Conservation (phyloP, 768 basidiomycete genomes). For the Phaffia australis region DNA sequence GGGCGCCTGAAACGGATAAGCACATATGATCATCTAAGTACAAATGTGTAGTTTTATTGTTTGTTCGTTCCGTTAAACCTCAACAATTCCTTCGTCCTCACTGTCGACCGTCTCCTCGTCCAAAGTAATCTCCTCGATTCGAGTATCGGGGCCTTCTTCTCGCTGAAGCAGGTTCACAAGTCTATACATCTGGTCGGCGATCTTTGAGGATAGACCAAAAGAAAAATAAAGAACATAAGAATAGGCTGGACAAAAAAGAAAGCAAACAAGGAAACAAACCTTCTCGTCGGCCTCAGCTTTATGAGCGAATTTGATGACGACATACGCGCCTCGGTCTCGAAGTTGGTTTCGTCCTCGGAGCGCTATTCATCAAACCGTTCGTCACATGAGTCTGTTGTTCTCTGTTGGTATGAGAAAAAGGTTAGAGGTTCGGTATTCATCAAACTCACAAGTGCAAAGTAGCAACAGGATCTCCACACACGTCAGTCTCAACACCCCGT, state of each 20-base stretch:
- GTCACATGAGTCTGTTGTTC: not conserved
- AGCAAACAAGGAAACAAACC: constrained; percentile 41
- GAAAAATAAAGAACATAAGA: not conserved
- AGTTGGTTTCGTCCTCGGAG: constrained; percentile 76
- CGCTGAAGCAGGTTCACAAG: constrained; percentile 64
- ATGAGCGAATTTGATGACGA: constrained; percentile 68
- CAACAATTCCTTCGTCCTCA: constrained; percentile 16
- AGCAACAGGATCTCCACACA: constrained; percentile 83
- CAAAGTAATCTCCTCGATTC: constrained; percentile 17
- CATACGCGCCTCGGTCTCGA: constrained; percentile 71
- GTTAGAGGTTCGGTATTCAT: no score
- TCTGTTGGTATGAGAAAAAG: not conserved
- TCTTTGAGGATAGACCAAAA: constrained; percentile 41
- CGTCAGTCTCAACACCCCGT: constrained; percentile 61
- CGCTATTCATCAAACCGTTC: constrained; percentile 34
- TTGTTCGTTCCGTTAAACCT: not conserved
- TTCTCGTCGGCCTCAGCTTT: constrained; percentile 66
- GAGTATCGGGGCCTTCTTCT: constrained; percentile 37
- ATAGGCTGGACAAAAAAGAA: not conserved
- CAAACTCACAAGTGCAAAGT: constrained; percentile 56
- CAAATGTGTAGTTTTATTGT: no score
- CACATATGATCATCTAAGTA: no score
- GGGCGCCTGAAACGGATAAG: no score
- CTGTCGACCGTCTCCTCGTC: constrained; percentile 6
- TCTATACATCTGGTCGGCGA: constrained; percentile 76